A percentile compares a stretch with the other conserved stretches of the same genome.
Conservation (phyloP, 805 yeast genomes). For the Pachysolen tannophilus region DNA sequence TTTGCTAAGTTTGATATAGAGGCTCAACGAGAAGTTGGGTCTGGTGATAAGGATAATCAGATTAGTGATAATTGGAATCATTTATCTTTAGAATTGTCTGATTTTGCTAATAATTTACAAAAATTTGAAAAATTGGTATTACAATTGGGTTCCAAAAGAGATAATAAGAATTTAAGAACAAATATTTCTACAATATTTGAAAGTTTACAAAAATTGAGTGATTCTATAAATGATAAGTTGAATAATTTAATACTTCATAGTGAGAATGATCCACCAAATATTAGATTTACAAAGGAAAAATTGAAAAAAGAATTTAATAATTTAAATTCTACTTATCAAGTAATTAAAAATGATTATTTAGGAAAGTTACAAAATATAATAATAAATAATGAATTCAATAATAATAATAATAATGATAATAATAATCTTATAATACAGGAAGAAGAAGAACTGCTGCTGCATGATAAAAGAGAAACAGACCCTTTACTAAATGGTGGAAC, state of each 20-base stretch:
- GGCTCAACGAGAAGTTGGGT: slow-evolving; percentile 29
- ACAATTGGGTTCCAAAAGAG: slow-evolving; percentile 47
- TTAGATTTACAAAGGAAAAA: slow-evolving; percentile 44
- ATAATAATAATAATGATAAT: slow-evolving; percentile 13
- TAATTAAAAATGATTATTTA: slow-evolving; percentile 35
- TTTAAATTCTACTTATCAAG: slow-evolving; percentile 37
- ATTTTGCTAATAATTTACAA: slow-evolving; percentile 41
- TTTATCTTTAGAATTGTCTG: slow-evolving; percentile 31
- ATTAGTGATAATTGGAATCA: background rate
- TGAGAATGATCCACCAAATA: slow-evolving; percentile 14
- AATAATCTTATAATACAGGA: slow-evolving; percentile 1
- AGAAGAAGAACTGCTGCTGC: slow-evolving; percentile 8
- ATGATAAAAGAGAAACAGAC: slow-evolving; percentile 11
- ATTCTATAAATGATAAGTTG: slow-evolving; percentile 21
- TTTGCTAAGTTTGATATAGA: slow-evolving; percentile 46
- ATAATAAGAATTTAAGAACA: slow-evolving; percentile 28
- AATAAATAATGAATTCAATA: slow-evolving; percentile 20
- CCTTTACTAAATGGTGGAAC: slow-evolving; percentile 11
- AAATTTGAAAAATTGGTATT: slow-evolving; percentile 39
- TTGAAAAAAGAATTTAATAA: slow-evolving; percentile 48
- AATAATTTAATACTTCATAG: slow-evolving; percentile 17
- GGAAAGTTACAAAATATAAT: slow-evolving; percentile 37
- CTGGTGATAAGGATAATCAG: background rate
- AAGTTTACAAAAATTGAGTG: slow-evolving; percentile 9
- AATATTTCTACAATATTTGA: slow-evolving; percentile 13